Percentiles rank a stretch among this genome's conserved stretches.
Evolutionary conservation across 495 filamentous ascomycete species (phyloP).

Genomic region (Cryomyces minteri): DNA sequence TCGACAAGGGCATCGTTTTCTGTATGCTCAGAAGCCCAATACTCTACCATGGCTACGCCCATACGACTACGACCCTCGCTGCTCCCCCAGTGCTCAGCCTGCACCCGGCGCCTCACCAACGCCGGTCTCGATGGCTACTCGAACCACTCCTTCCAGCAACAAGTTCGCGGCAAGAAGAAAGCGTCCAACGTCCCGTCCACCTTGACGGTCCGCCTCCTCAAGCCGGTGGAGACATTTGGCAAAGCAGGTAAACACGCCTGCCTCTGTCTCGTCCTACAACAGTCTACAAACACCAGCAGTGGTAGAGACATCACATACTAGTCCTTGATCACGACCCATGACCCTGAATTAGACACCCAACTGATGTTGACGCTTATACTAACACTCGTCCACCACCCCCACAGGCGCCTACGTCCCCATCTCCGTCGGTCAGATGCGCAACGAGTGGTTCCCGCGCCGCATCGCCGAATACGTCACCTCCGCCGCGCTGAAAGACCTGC

Average conservation of each 20-base stretch:
- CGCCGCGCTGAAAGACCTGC: slow-evolving; percentile 24
- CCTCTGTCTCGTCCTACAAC: not conserved
- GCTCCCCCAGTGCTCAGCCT: slow-evolving; percentile 16
- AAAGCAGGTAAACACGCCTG: slow-evolving; percentile 27
- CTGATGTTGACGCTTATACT: not conserved
- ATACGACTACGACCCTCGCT: slow-evolving; percentile 6
- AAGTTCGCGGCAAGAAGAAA: slow-evolving; percentile 35
- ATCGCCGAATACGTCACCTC: slow-evolving; percentile 35
- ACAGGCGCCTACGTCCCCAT: slow-evolving; percentile 37
- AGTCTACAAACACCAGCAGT: not conserved
- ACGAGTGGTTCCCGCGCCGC: slow-evolving; percentile 31
- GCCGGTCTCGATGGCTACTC: slow-evolving; percentile 5
- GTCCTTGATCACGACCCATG: not conserved
- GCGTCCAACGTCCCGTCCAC: slow-evolving; percentile 25
- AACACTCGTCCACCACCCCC: not conserved
- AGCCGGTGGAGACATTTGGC: slow-evolving; percentile 41
- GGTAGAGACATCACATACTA: not conserved
- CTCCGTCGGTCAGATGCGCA: slow-evolving; percentile 33
- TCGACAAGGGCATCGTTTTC: no score
- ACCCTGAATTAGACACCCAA: not conserved
- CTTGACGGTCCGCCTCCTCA: slow-evolving; percentile 38
- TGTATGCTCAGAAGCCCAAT: no score
- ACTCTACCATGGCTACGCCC: slow-evolving; percentile 3
- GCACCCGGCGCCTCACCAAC: slow-evolving; percentile 12
- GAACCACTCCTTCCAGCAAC: slow-evolving; percentile 14